A percentile compares a stretch with the other conserved stretches of the same genome.
Evolutionary conservation across 345 rosid genomes (phyloP).

Genomic region (Draba incana): DNA sequence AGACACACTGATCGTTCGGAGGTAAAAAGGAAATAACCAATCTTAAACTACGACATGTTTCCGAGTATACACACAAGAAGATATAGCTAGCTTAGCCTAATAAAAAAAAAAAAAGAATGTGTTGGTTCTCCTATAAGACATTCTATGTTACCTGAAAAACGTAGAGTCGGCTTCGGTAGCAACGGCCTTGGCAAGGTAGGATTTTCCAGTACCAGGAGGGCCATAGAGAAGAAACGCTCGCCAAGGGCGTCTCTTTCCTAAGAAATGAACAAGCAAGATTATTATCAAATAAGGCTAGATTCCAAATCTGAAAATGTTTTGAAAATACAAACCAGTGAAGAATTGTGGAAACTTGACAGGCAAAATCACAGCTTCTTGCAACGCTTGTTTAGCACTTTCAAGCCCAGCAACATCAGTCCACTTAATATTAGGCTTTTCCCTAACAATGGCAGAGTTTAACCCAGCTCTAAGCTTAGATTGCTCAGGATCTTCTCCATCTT

Average conservation of each 20-base stretch:
- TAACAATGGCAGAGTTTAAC: constrained; percentile 72
- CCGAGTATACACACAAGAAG: constrained; percentile 45
- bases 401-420: constrained; percentile 94
- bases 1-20: constrained; percentile 58
- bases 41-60: constrained; percentile 32
- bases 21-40: constrained; percentile 6
- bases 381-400: constrained; percentile 81
- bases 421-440: constrained; percentile 83
- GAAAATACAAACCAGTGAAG: constrained; percentile 59
- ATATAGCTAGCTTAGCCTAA: constrained; percentile 57
- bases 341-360: constrained; percentile 95
- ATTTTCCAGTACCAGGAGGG: constrained; percentile 92
- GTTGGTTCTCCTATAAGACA: too few species aligned
- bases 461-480: constrained; percentile 83
- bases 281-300: neutral
- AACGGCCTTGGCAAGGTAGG: constrained; percentile 88
- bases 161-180: constrained; percentile 92
- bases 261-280: neutral
- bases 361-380: constrained; percentile 91
- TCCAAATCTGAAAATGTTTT: neutral
- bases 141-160: constrained; percentile 65
- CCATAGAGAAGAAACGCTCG: constrained; percentile 85
- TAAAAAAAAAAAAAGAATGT: too few species aligned
- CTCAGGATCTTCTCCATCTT: constrained; percentile 76
- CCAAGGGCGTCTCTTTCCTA: constrained; percentile 93